A percentile compares a stretch with the other conserved stretches of the same genome.
Evolutionary conservation across 306 rosid species (phyloP).

Genomic region (Biancaea sappan): DNA sequence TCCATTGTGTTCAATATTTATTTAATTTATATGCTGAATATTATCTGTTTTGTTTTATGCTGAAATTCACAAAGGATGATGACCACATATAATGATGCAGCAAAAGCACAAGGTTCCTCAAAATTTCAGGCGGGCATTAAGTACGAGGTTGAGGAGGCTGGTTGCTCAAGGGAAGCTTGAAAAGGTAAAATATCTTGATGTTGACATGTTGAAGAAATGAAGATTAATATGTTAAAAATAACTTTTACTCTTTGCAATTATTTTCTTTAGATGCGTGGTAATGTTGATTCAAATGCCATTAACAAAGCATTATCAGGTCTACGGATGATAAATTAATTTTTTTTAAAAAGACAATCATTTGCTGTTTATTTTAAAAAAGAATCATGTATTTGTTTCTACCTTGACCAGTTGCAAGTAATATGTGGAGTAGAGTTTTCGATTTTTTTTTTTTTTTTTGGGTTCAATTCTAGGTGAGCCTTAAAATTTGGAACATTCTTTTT

Average conservation of each 20-base stretch:
- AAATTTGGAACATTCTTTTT: no score
- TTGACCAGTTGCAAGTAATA: no score
- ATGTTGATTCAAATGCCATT: neutral
- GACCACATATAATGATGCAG: conserved; percentile 55
- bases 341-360: no score
- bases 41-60: conserved; percentile 28
- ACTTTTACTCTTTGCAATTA: conserved; percentile 9
- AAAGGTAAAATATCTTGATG: conserved; percentile 55
- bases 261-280: neutral
- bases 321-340: no score
- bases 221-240: neutral
- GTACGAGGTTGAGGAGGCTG: conserved; percentile 73
- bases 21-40: conserved; percentile 5
- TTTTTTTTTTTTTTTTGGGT: no score
- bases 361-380: no score
- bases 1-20: conserved; percentile 14
- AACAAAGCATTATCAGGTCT: no score
- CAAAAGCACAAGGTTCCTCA: conserved; percentile 64
- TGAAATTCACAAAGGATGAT: conserved; percentile 36
- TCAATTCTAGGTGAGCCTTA: no score
- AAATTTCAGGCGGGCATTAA: conserved; percentile 65
- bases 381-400: no score
- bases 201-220: neutral
- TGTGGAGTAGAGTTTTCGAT: no score
- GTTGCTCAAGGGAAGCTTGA: conserved; percentile 78